These are phyloP conservation scores for Adansonia digitata DNA, from an alignment of 345 rosid species.

Conservation along the genomic window DNA sequence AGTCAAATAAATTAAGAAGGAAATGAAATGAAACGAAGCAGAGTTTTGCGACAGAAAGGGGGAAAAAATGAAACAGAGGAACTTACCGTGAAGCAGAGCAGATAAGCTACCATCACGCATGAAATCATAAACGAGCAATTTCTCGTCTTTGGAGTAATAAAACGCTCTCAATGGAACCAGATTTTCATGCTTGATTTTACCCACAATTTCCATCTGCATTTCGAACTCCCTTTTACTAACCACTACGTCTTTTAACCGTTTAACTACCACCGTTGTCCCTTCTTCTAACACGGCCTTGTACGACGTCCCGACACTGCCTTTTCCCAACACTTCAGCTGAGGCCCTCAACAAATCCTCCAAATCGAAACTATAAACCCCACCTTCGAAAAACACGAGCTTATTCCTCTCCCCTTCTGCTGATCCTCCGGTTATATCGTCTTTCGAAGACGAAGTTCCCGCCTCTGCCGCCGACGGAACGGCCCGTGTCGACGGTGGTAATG, in stretches of 20 bases:
- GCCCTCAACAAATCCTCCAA: slow-evolving; percentile 90
- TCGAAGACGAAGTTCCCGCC: slow-evolving; percentile 73
- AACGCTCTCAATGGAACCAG: slow-evolving; percentile 78
- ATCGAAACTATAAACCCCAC: slow-evolving; percentile 83
- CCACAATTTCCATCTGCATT: slow-evolving; percentile 71
- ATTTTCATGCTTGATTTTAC: slow-evolving; percentile 69
- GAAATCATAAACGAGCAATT: slow-evolving; percentile 81
- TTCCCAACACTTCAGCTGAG: slow-evolving; percentile 92
- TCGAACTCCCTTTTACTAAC: slow-evolving; percentile 79
- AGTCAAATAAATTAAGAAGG: not conserved
- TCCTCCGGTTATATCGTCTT: slow-evolving; percentile 75
- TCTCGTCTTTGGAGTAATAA: slow-evolving; percentile 91
- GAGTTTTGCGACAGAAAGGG: too few species aligned
- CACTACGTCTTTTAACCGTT: slow-evolving; percentile 77
- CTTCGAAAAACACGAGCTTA: slow-evolving; percentile 81
- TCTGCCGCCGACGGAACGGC: slow-evolving; percentile 26
- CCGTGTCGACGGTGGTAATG: slow-evolving; percentile 20
- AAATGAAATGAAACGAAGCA: too few species aligned
- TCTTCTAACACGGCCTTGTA: slow-evolving; percentile 97
- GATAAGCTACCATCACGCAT: slow-evolving; percentile 86
- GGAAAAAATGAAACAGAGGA: not conserved
- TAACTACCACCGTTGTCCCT: slow-evolving; percentile 93
- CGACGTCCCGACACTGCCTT: slow-evolving; percentile 91
- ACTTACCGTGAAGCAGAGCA: slow-evolving; percentile 85
- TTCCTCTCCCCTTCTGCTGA: slow-evolving; percentile 72